These are phyloP conservation scores for Tolypocladium amazonense DNA, from an alignment of 2,329 filamentous ascomycete species.

Conservation along the genomic window DNA sequence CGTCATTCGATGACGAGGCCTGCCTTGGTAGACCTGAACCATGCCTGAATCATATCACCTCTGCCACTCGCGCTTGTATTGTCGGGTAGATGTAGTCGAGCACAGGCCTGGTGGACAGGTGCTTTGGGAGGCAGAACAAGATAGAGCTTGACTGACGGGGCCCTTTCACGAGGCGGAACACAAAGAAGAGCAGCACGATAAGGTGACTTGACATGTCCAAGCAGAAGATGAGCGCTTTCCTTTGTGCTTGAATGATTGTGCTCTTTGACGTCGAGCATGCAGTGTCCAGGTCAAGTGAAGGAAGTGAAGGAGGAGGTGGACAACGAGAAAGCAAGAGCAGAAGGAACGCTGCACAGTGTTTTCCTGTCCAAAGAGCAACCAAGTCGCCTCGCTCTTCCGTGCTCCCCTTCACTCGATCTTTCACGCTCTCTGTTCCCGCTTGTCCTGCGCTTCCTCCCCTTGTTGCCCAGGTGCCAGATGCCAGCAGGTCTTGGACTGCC, in stretches of 20 bases:
- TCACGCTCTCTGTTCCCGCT: background rate
- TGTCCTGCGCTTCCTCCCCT: background rate
- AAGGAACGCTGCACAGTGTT: background rate
- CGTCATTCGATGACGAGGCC: background rate
- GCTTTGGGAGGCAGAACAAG: background rate
- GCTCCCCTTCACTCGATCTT: background rate
- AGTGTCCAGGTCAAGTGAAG: background rate
- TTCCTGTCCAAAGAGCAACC: background rate
- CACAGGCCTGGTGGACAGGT: background rate
- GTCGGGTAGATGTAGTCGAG: background rate
- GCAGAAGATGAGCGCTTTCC: background rate
- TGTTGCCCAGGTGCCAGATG: background rate
- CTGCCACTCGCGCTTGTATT: background rate
- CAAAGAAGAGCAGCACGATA: background rate
- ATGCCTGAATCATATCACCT: background rate
- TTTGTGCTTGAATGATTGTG: background rate
- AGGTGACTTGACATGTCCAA: background rate
- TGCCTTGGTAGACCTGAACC: background rate
- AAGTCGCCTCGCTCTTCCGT: background rate
- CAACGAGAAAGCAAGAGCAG: background rate
- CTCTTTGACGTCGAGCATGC: background rate
- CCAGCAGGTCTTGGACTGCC: slow-evolving; percentile 1
- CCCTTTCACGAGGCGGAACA: background rate
- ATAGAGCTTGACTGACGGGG: background rate
- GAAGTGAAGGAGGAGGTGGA: background rate